Base-by-base conservation (phyloP, 257 asterid species). In the Gynochthodes officinalis region DNA sequence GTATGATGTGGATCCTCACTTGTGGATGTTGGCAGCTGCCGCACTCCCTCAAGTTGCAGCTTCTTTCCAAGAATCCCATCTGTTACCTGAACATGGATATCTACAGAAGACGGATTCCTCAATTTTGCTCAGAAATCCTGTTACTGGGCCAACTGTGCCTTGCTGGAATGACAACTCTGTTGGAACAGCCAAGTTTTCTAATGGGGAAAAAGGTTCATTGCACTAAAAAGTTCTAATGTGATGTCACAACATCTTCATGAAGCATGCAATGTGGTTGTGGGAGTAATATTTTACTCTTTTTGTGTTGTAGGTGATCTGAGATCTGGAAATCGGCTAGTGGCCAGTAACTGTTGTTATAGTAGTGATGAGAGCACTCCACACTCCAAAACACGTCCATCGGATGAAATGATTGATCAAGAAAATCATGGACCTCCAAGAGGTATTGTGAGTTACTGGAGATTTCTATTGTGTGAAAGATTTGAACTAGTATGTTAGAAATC, bases 151-250 rank as follows among this genome's bases (percentile, higher is more conserved):
- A 32, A 53, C 88, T 67, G 72, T 77, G 46, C 94, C 95, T 60
- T 85, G 80, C 61, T 67, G 90, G 95, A 71, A 89, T 23, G 97
- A 86, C 61, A 90, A 81, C 80, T 81, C 92, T 71, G 71, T 74
- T 72, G 84, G 76, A n/a, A 76, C 80, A 67, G 71, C 79, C 73
- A 81, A 80, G 33, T 73, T 81, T 71, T 76, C 86, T 27, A 86
- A 77, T 70, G 79, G 74, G 64, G 75, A 81, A 32, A 82, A 83
- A 82, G 96, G 96, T 92, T 72, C 49, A 27, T 73, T 72, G 53
- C 15, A 75, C 60, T 15, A 23, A 35, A 49, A 25, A 21, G 40
- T 30, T 62, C 64, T 60, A 52, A 48, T 73, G 60, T 44, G 48
- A 48, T 37, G 44, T 30, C 43, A 49, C 55, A 7, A 23, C 9